Conservation (phyloP, 78 protist species). For the Parvularia atlantis region DNA sequence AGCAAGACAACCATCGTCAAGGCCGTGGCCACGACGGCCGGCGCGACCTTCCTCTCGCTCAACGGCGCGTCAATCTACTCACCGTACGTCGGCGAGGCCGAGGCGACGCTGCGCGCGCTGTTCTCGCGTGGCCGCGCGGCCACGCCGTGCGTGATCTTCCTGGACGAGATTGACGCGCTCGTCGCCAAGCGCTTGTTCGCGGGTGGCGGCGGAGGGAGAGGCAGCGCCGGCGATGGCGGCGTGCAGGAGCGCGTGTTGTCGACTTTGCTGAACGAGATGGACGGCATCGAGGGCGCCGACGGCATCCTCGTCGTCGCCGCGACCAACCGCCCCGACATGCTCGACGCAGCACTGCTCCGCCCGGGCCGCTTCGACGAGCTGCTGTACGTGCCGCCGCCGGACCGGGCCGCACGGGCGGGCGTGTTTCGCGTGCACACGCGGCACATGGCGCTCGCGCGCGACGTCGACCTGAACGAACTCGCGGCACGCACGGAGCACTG, state of each 20-base stretch:
- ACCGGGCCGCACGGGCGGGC: slow-evolving; percentile 20
- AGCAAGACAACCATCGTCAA: slow-evolving; percentile 56
- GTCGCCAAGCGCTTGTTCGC: background rate
- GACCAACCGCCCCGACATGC: slow-evolving; percentile 57
- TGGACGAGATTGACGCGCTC: slow-evolving; percentile 69
- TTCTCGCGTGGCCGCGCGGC: background rate
- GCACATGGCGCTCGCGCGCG: slow-evolving; percentile 10
- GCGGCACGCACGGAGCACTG: slow-evolving; percentile 15
- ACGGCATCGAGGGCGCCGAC: slow-evolving; percentile 47
- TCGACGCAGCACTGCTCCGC: slow-evolving; percentile 62
- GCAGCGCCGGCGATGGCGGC: background rate
- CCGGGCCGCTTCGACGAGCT: slow-evolving; percentile 60
- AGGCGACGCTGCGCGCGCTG: background rate
- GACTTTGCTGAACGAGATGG: slow-evolving; percentile 73
- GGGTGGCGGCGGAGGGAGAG: background rate
- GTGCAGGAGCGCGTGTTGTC: slow-evolving; percentile 42
- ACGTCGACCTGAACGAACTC: slow-evolving; percentile 24
- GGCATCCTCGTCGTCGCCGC: slow-evolving; percentile 28
- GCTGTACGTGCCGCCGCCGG: slow-evolving; percentile 38
- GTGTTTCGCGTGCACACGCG: slow-evolving; percentile 34
- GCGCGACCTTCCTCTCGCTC: slow-evolving; percentile 20
- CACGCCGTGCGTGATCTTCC: slow-evolving; percentile 53
- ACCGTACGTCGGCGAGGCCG: slow-evolving; percentile 32
- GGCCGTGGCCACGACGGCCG: slow-evolving; percentile 25
- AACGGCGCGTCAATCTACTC: slow-evolving; percentile 42